Evolutionary conservation across 768 basidiomycete species (phyloP).

Genomic region (Trichaptum fuscoviolaceum): DNA sequence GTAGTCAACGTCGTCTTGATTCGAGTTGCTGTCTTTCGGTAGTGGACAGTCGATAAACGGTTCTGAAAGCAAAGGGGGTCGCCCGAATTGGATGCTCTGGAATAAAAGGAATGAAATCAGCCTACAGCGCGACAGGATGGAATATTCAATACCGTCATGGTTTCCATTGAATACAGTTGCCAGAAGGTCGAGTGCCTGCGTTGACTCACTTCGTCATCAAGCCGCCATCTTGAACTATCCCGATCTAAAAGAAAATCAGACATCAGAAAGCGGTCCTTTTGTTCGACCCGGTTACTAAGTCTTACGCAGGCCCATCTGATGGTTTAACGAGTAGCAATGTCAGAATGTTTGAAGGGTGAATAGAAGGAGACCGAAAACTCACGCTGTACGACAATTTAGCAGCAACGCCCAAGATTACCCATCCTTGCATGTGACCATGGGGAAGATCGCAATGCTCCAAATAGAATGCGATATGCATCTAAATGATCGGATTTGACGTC

Average conservation of each 20-base stretch:
- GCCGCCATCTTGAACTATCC: constrained; percentile 54
- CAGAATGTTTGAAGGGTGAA: constrained; percentile 4
- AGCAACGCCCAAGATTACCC: constrained; percentile 54
- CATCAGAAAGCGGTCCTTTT: background rate
- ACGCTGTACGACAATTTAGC: constrained; percentile 58
- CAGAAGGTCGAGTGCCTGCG: constrained; percentile 58
- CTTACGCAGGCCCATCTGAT: constrained; percentile 53
- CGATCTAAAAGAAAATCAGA: constrained; percentile 37
- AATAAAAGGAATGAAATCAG: background rate
- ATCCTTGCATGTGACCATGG: constrained; percentile 41
- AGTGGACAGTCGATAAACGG: constrained; percentile 52
- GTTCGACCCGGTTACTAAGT: constrained; percentile 9
- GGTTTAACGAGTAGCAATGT: background rate
- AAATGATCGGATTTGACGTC: background rate
- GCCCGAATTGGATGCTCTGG: constrained; percentile 58
- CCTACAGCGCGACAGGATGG: background rate
- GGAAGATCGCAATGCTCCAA: constrained; percentile 53
- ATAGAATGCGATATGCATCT: constrained; percentile 42
- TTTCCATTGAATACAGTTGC: constrained; percentile 62
- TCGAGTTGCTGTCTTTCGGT: constrained; percentile 41
- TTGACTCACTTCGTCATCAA: constrained; percentile 39
- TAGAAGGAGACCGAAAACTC: constrained; percentile 21
- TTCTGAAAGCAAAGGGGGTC: constrained; percentile 50
- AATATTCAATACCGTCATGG: constrained; percentile 42
- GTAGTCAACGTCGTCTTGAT: constrained; percentile 16